phyloP scores from a whole-genome alignment of 2,329 filamentous ascomycete genomes.

The Ceratocystis huliohia region DNA sequence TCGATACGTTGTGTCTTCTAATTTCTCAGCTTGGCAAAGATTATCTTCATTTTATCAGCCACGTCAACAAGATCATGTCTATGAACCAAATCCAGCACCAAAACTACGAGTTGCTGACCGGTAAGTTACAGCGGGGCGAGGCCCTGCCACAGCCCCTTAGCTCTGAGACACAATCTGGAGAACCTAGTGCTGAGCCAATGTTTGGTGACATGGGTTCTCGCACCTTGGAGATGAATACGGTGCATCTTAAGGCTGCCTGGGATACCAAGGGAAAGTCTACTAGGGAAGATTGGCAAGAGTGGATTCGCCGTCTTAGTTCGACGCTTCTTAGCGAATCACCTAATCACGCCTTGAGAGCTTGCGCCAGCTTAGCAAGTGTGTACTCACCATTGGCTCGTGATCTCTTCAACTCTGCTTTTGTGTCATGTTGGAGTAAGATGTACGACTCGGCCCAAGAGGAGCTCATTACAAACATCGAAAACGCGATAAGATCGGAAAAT shows the following conservation, averaged over 20 bases:
- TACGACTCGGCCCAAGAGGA: slow-evolving; percentile 97
- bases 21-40: slow-evolving; percentile 95
- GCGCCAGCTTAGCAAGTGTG: slow-evolving; percentile 77
- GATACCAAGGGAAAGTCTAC: slow-evolving; percentile 94
- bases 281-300: slow-evolving; percentile 98
- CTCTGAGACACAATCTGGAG: slow-evolving; percentile 57
- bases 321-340: slow-evolving; percentile 90
- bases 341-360: slow-evolving; percentile 86
- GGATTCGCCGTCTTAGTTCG: slow-evolving; percentile 92
- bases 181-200: slow-evolving; percentile 65
- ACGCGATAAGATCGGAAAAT: slow-evolving; percentile 85
- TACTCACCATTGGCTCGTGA: slow-evolving; percentile 86
- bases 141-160: slow-evolving; percentile 89
- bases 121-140: slow-evolving; percentile 88
- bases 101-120: slow-evolving; percentile 85
- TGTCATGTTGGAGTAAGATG: slow-evolving; percentile 96
- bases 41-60: slow-evolving; percentile 85
- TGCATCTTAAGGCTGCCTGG: slow-evolving; percentile 94
- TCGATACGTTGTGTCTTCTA: slow-evolving; percentile 88
- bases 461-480: slow-evolving; percentile 88
- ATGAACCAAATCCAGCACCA: slow-evolving; percentile 71
- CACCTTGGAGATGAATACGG: slow-evolving; percentile 93
- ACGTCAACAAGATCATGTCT: slow-evolving; percentile 76
- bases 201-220: slow-evolving; percentile 78
- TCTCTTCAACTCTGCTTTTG: slow-evolving; percentile 96